Evolutionary conservation across 345 rosid species (phyloP), one percentile per base, ranked within the genome.

Genomic region (Salix caprea): DNA sequence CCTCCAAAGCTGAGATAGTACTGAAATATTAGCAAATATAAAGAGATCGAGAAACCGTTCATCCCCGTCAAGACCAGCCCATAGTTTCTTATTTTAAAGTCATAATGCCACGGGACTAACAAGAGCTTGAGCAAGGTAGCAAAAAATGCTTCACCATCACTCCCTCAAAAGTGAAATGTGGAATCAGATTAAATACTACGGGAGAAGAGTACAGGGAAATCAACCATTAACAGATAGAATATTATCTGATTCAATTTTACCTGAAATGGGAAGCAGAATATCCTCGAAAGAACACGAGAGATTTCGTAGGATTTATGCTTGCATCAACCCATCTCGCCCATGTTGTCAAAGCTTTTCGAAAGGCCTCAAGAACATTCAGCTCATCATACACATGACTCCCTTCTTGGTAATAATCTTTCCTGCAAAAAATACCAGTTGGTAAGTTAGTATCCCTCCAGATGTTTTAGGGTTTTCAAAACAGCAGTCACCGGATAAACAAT

Each of bases 221-320:
- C 13, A 0, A 62, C 18, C 56, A 28, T 42, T 64, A 32, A 62
- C 21, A n/a, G 2, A 32, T 11, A 62, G 4, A 8, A 62, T 32
- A 14, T n/a, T 19, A 5, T 13, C 7, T n/a, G 13, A 36, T 7
- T 39, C n/a, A 44, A 18, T 15, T 48, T 39, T 68, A 93, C 99
- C 99, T 91, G 87, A 96, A 96, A 86, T 96, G 99, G n/a, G 99
- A 86, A 0, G 85, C 90, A 3, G 99, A 95, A 74, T 96, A 96
- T 62, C 99, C 99, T 69, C 99, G 82, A 82, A 95, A 95, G 84
- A 93, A 86, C 70, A 96, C 97, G 69, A 88, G 74, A 40, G 98
- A 84, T 76, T 86, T 92, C 58, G 1, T 50, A 6, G 94, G 92
- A 82, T 96, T 85, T 54, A 93, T 74, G 76, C 85, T 88, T 75